Base-by-base conservation (phyloP, 176 grass and related monocot genomes). In the Saccharum officinarum region DNA sequence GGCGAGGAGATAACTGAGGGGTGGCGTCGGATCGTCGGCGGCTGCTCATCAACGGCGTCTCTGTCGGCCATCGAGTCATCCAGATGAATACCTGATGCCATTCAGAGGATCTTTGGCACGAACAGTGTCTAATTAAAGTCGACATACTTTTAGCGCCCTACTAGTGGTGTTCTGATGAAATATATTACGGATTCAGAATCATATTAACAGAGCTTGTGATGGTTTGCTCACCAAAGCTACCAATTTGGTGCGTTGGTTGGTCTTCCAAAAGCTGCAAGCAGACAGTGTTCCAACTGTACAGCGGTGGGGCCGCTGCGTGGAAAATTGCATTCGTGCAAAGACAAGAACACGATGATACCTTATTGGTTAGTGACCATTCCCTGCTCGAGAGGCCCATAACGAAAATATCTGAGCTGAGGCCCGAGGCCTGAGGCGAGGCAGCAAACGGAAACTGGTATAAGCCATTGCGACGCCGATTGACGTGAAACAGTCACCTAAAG, bases 41-140 rank as follows among this genome's bases (percentile, higher is more conserved):
- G 33, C 80, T 77, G 44, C 88, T 81, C 77, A 52, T 28, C 77
- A 16, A 70, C 78, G n/a, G 83, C 64, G 64, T 89, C 77, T 52
- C 78, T 85, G 40, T 82, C 78, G 8, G 39, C 39, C 13, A 54
- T 20, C 0, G 30, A 25, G 39, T 37, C 49, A 84, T 50, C 71
- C 71, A 11, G 4, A 37, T 8, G 45, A 37, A 20, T 37, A 17
- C n/a, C 10, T 36, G 62, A 17, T 26, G 28, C 15, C 72, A 63
- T 45, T 66, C 12, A 70, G n/a, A 79, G 30, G 20, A 75, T 33
- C 15, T 25, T 25, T 25, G 16, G 30, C 26, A 2, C 18, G 13
- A 42, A 46, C 42, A 46, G 7, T 4, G 75, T 7, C 50, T 8
- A 4, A 41, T 41, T 41, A 41, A 28, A 41, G 40, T 41, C 40